A percentile compares a stretch with the other conserved stretches of the same genome.
phyloP scores from a whole-genome alignment of 805 yeast genomes.

The Cyberlindnera veronae region DNA sequence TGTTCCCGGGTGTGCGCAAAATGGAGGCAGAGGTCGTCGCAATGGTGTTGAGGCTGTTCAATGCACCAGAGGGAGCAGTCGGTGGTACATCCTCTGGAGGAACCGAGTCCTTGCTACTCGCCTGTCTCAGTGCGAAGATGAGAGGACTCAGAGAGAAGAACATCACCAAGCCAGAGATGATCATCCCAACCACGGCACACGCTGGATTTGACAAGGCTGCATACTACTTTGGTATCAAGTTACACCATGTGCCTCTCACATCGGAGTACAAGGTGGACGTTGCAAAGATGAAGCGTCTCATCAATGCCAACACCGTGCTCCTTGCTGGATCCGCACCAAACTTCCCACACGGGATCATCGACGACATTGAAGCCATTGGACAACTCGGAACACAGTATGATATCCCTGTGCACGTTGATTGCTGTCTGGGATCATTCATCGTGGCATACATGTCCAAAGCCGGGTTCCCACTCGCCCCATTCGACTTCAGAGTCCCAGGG shows the following conservation, averaged over 20 bases:
- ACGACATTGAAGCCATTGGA: conserved; percentile 75
- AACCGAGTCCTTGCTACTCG: conserved; percentile 83
- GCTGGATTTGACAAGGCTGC: conserved; percentile 96
- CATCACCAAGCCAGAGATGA: conserved; percentile 72
- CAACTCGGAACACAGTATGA: conserved; percentile 50
- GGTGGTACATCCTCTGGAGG: conserved; percentile 95
- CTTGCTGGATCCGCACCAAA: conserved; percentile 95
- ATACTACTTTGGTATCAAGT: conserved; percentile 80
- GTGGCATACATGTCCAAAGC: conserved; percentile 74
- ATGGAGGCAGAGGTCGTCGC: conserved; percentile 95
- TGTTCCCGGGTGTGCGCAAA: conserved; percentile 92
- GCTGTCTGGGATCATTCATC: conserved; percentile 91
- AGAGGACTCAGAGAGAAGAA: conserved; percentile 58
- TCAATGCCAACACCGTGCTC: conserved; percentile 77
- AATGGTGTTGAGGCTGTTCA: conserved; percentile 78
- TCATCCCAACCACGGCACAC: conserved; percentile 87
- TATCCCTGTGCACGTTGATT: conserved; percentile 94
- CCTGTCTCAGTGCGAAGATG: conserved; percentile 87
- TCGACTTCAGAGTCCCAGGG: conserved; percentile 84
- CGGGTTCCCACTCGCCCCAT: conserved; percentile 45
- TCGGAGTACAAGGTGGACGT: conserved; percentile 70
- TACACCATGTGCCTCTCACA: conserved; percentile 79
- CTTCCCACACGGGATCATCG: conserved; percentile 94
- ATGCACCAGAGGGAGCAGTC: conserved; percentile 68
- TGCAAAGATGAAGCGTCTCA: conserved; percentile 54